Base-by-base conservation (phyloP, 2,329 filamentous ascomycete species). In the Parasarocladium wereldwijsianum region DNA sequence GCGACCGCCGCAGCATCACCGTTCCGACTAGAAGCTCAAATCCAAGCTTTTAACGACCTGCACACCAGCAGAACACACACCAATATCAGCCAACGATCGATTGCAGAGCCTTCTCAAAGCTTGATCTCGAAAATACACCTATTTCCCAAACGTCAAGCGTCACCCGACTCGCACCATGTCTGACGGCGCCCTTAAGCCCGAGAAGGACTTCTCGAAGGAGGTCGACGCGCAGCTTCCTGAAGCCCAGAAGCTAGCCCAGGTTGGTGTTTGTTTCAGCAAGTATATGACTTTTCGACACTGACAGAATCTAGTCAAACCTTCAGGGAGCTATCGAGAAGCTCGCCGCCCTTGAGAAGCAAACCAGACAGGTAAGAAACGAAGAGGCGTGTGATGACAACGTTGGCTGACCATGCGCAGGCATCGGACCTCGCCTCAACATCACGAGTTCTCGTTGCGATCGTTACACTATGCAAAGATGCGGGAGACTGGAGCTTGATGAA, bases 131-230 rank as follows among this genome's bases (percentile, higher is more conserved):
- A 29, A 12, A 18, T 12, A 15, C 19, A 6, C 16, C 19, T 17
- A 29, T 25, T 13, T 9, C 14, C 13, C 32, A 25, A 9, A 13
- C 22, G 17, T 15, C 29, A 16, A 27, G 12, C 23, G 26, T 27
- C 20, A 23, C 23, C 25, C 10, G 27, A 30, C 34, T 31, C 26
- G 35, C 43, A 51, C 32, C 52, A 93, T 93, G 85, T 80, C 85
- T 48, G 81, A 85, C 59, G 59, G 32, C 24, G 26, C 69, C 49
- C 59, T 90, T 57, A 93, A 92, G 72, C 83, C 87, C 50, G 90
- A 98, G 67, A 94, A 93, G 78, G 90, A 98, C 75, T 94, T 82
- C 72, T 79, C 82, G 51, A 93, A 93, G 63, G 86, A 96, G 60
- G 84, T 83, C 49, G 86, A 96, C 66, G 74, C 79, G 60, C 73